These are phyloP conservation scores for Saraca asoca DNA, from an alignment of 331 rosid species.

Conservation along the genomic window DNA sequence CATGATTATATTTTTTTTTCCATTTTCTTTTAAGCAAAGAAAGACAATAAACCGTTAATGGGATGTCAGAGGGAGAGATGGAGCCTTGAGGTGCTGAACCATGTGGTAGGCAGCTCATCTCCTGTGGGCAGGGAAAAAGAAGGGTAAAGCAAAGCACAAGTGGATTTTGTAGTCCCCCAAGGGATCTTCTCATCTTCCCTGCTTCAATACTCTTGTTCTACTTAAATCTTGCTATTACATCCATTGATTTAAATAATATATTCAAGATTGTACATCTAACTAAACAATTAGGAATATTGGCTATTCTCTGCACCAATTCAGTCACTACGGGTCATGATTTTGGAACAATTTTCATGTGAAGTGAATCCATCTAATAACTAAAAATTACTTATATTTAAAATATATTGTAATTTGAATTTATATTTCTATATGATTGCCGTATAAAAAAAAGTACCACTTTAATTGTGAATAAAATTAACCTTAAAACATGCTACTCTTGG, in stretches of 20 bases:
- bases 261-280: background rate
- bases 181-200: conserved; percentile 79
- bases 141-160: conserved; percentile 49
- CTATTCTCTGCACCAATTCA: background rate
- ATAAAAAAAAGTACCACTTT: no score
- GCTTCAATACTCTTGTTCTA: conserved; percentile 39
- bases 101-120: conserved; percentile 86
- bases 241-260: background rate
- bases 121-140: conserved; percentile 25
- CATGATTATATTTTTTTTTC: conserved; percentile 1
- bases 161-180: conserved; percentile 93
- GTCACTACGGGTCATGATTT: background rate
- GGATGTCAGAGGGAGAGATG: conserved; percentile 35
- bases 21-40: conserved; percentile 1
- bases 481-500: background rate
- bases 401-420: no score
- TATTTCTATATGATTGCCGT: no score
- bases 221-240: conserved; percentile 3
- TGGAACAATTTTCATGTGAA: background rate
- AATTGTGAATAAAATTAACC: no score
- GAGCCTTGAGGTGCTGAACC: conserved; percentile 48
- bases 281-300: background rate
- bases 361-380: no score
- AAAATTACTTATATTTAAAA: no score
- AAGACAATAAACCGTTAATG: conserved; percentile 51